These are phyloP conservation scores for Linderniella brevidens DNA, from an alignment of 257 asterid genomes.

Conservation along the genomic window DNA sequence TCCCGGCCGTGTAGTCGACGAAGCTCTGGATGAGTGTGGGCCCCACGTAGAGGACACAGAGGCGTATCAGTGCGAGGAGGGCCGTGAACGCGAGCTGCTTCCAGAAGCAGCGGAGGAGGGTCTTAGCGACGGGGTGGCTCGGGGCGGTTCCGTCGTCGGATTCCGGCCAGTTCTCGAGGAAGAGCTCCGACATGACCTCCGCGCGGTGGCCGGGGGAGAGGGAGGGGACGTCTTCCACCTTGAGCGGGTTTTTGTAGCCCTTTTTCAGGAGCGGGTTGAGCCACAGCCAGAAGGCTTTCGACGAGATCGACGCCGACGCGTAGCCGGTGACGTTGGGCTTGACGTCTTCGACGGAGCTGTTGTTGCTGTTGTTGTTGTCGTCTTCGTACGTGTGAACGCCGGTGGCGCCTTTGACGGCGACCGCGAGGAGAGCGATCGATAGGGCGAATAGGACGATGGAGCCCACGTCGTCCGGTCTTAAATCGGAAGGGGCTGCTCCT, in stretches of 20 bases:
- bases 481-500: constrained; percentile 20
- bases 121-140: constrained; percentile 54
- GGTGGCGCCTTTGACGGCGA: constrained; percentile 48
- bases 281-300: constrained; percentile 79
- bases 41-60: neutral
- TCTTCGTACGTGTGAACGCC: constrained; percentile 24
- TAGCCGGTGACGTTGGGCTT: constrained; percentile 16
- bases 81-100: constrained; percentile 15
- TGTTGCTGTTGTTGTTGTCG: constrained; percentile 11
- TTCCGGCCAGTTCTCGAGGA: constrained; percentile 64
- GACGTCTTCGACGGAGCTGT: constrained; percentile 8
- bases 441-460: constrained; percentile 25
- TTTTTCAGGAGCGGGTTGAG: constrained; percentile 61
- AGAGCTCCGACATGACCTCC: constrained; percentile 40
- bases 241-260: constrained; percentile 54
- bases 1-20: neutral
- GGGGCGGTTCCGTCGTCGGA: constrained; percentile 61
- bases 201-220: constrained; percentile 71
- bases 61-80: neutral
- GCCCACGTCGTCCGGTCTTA: constrained; percentile 44
- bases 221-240: constrained; percentile 56
- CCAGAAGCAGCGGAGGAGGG: constrained; percentile 71
- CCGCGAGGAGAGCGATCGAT: constrained; percentile 26
- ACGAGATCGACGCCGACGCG: constrained; percentile 61
- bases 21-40: neutral